These are phyloP conservation scores for Tolypocladium tropicale DNA, from an alignment of 2,329 filamentous ascomycete genomes.

Conservation along the genomic window DNA sequence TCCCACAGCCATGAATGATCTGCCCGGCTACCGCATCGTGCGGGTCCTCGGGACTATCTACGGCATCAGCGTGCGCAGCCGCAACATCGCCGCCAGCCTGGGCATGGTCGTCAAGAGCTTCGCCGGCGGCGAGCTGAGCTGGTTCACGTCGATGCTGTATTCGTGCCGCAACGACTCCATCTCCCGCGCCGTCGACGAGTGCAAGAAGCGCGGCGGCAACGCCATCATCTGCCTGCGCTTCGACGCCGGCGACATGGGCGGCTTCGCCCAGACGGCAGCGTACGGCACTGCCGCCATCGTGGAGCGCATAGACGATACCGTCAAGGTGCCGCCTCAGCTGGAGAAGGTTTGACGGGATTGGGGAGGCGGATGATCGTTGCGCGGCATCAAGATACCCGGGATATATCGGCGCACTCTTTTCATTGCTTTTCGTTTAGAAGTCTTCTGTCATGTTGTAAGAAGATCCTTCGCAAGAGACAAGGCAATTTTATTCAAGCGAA, in stretches of 20 bases:
- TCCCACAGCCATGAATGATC: conserved; percentile 44
- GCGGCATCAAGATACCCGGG: not conserved
- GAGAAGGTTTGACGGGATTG: not conserved
- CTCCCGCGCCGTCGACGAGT: conserved; percentile 43
- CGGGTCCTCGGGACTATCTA: conserved; percentile 48
- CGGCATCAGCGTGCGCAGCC: conserved; percentile 44
- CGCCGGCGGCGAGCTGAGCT: conserved; percentile 47
- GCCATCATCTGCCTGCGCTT: conserved; percentile 50
- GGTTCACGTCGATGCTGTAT: conserved; percentile 51
- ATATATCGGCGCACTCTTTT: not conserved
- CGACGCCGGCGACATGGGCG: conserved; percentile 42
- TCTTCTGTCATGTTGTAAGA: not conserved
- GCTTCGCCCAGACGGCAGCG: conserved; percentile 48
- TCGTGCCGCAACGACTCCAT: conserved; percentile 49
- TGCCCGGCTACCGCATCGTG: conserved; percentile 49
- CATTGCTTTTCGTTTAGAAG: not conserved
- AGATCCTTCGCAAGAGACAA: too few relatives aligned
- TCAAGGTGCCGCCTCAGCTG: conserved; percentile 16
- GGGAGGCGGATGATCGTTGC: too few relatives aligned
- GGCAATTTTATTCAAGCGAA: too few relatives aligned
- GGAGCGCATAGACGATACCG: conserved; percentile 38
- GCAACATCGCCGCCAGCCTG: conserved; percentile 47
- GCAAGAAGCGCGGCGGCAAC: conserved; percentile 47
- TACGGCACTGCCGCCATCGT: conserved; percentile 50
- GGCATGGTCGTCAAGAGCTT: conserved; percentile 46